Conservation (phyloP, 768 basidiomycete genomes). For the Rhizopogon vesiculosus region DNA sequence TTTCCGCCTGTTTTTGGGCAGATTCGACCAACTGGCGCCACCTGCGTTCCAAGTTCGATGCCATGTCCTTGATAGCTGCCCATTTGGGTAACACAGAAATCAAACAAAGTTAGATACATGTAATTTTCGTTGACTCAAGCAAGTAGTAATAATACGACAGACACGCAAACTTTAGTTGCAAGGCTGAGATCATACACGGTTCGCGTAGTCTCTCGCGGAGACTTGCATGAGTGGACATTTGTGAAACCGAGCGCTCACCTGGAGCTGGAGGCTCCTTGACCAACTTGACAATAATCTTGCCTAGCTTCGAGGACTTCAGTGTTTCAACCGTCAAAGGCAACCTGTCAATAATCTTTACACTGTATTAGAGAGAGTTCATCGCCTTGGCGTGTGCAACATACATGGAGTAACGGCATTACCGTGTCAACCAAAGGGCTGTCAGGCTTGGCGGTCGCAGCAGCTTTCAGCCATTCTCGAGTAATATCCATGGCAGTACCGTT, state of each 20-base stretch:
- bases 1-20: constrained; percentile 40
- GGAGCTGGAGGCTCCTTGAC: constrained; percentile 70
- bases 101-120: constrained; percentile 66
- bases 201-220: constrained; percentile 17
- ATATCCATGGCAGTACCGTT: constrained; percentile 72
- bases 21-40: constrained; percentile 65
- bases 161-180: constrained; percentile 24
- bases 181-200: constrained; percentile 21
- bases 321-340: constrained; percentile 69
- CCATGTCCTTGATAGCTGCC: constrained; percentile 92
- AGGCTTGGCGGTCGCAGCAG: constrained; percentile 52
- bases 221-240: constrained; percentile 11
- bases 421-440: constrained; percentile 62
- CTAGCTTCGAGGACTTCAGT: constrained; percentile 68
- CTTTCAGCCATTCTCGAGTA: constrained; percentile 77
- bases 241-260: constrained; percentile 56
- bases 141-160: constrained; percentile 24
- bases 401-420: constrained; percentile 83
- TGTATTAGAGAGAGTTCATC: constrained; percentile 13
- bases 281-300: constrained; percentile 73
- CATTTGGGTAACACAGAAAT: constrained; percentile 35
- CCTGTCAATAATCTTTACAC: constrained; percentile 68
- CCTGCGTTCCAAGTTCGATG: constrained; percentile 78
- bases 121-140: constrained; percentile 22
- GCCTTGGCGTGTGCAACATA: constrained; percentile 38